Percentiles rank a stretch among this genome's conserved stretches.
Conservation (phyloP, 495 filamentous ascomycete species). For the Neohortaea acidophila region DNA sequence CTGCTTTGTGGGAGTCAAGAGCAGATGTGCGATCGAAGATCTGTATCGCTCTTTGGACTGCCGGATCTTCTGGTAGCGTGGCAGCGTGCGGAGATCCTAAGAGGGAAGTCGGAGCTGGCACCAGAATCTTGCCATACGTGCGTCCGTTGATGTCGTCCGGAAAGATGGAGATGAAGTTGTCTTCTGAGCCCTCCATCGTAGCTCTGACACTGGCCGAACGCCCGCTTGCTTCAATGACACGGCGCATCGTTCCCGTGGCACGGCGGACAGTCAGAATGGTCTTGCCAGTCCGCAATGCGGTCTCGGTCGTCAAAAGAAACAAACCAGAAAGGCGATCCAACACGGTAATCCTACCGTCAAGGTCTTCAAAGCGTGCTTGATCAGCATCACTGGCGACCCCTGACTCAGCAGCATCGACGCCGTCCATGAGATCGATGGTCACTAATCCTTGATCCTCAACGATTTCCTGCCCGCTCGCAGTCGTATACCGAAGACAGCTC, state of each 20-base stretch:
- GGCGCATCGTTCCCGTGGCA: conserved; percentile 7
- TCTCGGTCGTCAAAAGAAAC: conserved; percentile 11
- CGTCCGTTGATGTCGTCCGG: conserved; percentile 33
- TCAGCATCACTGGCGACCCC: background rate
- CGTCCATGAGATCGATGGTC: conserved; percentile 90
- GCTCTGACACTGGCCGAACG: background rate
- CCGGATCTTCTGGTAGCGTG: conserved; percentile 68
- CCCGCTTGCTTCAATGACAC: background rate
- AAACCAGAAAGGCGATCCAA: conserved; percentile 7
- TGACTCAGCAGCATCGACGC: conserved; percentile 35
- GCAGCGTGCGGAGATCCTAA: conserved; percentile 35
- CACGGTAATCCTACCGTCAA: conserved; percentile 7
- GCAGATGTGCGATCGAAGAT: conserved; percentile 77
- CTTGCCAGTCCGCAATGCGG: conserved; percentile 7
- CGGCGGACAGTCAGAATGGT: conserved; percentile 12
- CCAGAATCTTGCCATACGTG: conserved; percentile 8
- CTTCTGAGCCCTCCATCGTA: background rate
- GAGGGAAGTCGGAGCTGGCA: conserved; percentile 2
- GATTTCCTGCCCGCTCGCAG: conserved; percentile 54
- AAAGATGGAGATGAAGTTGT: conserved; percentile 22
- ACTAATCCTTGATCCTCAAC: conserved; percentile 88
- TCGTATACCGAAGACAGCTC: conserved; percentile 62
- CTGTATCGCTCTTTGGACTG: conserved; percentile 56
- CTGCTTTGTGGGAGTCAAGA: conserved; percentile 90
- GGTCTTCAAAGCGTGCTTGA: background rate